Conservation (phyloP, 2,329 filamentous ascomycete species). For the Xylariaceae sp. region DNA sequence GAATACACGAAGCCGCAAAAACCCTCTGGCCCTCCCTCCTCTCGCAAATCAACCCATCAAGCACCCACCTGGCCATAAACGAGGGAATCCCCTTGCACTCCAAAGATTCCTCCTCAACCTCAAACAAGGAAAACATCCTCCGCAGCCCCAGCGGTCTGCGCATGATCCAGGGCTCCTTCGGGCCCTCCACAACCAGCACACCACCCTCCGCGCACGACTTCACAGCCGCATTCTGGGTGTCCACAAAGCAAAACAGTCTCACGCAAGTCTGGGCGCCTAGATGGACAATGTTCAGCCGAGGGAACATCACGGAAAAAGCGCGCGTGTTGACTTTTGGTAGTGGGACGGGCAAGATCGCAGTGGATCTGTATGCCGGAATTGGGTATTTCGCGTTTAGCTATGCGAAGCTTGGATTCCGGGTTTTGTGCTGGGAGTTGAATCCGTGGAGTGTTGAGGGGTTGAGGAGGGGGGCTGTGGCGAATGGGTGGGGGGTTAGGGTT, state of each 20-base stretch:
- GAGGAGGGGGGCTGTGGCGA: conserved; percentile 64
- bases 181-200: conserved; percentile 29
- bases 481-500: conserved; percentile 60
- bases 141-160: conserved; percentile 66
- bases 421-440: conserved; percentile 88
- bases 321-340: conserved; percentile 59
- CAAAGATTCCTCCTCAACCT: not conserved
- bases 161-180: conserved; percentile 71
- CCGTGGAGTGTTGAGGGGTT: conserved; percentile 82
- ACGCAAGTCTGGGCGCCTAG: conserved; percentile 79
- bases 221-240: conserved; percentile 68
- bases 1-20: conserved; percentile 5
- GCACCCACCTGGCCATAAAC: conserved; percentile 54
- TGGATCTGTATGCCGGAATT: conserved; percentile 89
- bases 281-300: conserved; percentile 91
- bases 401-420: conserved; percentile 61
- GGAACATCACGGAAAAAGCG: conserved; percentile 85
- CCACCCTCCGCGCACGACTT: conserved; percentile 46
- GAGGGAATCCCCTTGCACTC: conserved; percentile 52
- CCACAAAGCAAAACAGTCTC: conserved; percentile 72
- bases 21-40: conserved; percentile 49
- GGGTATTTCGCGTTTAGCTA: conserved; percentile 93
- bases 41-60: conserved; percentile 37
- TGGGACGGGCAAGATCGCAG: conserved; percentile 36
- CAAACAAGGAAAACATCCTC: conserved; percentile 57